A percentile compares a stretch with the other conserved stretches of the same genome.
Evolutionary conservation across 2,329 filamentous ascomycete genomes (phyloP).

Genomic region (Fusarium denticulatum): DNA sequence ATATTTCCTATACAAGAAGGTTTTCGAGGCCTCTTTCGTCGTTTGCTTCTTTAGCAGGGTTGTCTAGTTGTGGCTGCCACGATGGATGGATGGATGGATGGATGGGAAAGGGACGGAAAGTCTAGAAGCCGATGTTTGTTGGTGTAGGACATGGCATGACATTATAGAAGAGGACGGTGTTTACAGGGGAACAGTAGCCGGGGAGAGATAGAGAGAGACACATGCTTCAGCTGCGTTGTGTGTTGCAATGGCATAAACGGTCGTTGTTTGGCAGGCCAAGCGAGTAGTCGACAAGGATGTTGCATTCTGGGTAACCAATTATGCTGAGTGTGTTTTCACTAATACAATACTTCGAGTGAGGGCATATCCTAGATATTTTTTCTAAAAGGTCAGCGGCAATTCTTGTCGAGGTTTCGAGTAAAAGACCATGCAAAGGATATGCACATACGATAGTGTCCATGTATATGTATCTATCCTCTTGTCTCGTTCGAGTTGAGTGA

Average conservation of each 20-base stretch:
- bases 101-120: neutral
- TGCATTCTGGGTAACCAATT: slow-evolving; percentile 36
- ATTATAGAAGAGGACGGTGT: neutral
- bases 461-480: neutral
- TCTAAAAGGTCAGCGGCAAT: slow-evolving; percentile 13
- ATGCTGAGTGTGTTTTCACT: slow-evolving; percentile 27
- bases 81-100: neutral
- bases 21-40: slow-evolving; percentile 3
- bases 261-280: slow-evolving; percentile 41
- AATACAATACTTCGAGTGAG: slow-evolving; percentile 3
- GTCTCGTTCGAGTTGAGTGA: neutral
- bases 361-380: neutral
- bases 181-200: slow-evolving; percentile 17
- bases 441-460: neutral
- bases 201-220: neutral
- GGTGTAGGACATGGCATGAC: slow-evolving; percentile 6
- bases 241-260: slow-evolving; percentile 13
- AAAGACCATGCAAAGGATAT: neutral
- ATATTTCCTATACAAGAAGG: slow-evolving; percentile 4
- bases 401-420: slow-evolving; percentile 1
- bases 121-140: neutral
- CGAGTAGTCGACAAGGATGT: slow-evolving; percentile 32
- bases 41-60: neutral
- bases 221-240: neutral
- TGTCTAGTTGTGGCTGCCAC: slow-evolving; percentile 14